Percentiles rank a stretch among this genome's conserved stretches.
These are phyloP conservation scores for Guadua angustifolia DNA, from an alignment of 176 grass and related monocot species.

Conservation along the genomic window DNA sequence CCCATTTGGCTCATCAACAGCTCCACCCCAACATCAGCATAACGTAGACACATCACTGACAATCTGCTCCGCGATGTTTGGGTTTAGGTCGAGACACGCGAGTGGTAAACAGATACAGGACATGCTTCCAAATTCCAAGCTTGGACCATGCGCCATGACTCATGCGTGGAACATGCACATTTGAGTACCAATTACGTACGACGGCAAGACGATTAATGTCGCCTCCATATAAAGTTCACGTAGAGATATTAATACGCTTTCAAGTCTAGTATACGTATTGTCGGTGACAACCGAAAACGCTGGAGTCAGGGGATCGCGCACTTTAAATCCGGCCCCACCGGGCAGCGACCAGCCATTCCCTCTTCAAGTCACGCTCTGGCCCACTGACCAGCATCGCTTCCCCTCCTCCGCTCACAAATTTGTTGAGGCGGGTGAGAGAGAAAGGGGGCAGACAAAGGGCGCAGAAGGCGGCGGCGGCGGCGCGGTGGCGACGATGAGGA, in stretches of 20 bases:
- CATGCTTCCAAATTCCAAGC: not conserved
- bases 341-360: not conserved
- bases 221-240: not conserved
- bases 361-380: not conserved
- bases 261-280: not conserved
- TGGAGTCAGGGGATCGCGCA: not conserved
- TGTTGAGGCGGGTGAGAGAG: conserved; percentile 41
- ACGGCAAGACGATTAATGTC: no score
- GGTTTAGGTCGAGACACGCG: not conserved
- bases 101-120: not conserved
- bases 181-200: not conserved
- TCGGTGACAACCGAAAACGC: not conserved
- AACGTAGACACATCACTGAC: not conserved
- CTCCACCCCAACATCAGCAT: not conserved
- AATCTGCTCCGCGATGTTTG: not conserved
- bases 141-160: not conserved
- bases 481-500: conserved; percentile 64
- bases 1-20: conserved; percentile 36
- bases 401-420: not conserved
- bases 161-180: not conserved
- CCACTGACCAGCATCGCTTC: not conserved
- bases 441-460: not conserved
- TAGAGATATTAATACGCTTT: not conserved
- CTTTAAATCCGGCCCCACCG: conserved; percentile 8
- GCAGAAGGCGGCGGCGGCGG: conserved; percentile 32